These are phyloP conservation scores for Talaromyces thailandensis DNA, from an alignment of 495 filamentous ascomycete genomes.

Conservation along the genomic window DNA sequence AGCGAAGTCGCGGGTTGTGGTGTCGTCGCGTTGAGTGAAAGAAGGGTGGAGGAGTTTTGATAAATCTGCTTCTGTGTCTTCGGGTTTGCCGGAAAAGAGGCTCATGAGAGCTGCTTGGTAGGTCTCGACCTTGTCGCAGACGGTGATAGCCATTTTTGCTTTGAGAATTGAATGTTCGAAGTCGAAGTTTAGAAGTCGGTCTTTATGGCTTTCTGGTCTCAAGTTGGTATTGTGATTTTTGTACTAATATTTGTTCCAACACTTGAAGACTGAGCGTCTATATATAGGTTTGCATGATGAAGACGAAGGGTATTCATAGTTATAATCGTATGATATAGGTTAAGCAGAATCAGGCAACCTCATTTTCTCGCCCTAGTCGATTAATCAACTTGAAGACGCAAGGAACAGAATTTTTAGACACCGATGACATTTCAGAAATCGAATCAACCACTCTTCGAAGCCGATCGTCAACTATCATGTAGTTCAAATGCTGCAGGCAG, in stretches of 20 bases:
- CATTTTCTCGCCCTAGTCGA: background rate
- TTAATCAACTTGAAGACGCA: background rate
- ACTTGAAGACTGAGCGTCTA: background rate
- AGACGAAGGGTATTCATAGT: background rate
- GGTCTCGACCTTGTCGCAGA: constrained; percentile 1
- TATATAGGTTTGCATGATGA: background rate
- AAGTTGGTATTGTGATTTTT: background rate
- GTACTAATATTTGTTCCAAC: too few relatives aligned
- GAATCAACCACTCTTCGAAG: background rate
- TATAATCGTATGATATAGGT: background rate
- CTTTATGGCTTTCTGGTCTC: too few relatives aligned
- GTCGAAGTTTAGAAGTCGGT: background rate
- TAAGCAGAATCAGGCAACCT: background rate
- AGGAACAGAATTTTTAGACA: background rate
- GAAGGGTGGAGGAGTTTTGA: background rate
- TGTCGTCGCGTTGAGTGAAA: constrained; percentile 1
- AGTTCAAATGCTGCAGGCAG: background rate
- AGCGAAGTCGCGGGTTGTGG: background rate
- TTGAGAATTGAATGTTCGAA: background rate
- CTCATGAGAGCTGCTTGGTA: background rate
- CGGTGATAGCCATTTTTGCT: background rate
- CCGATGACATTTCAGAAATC: background rate
- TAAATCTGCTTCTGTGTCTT: background rate
- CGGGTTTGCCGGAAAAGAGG: background rate
- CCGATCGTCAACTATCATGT: background rate